Evolutionary conservation across 2,329 filamentous ascomycete species (phyloP).

Genomic region (Gaeumannomyces tritici): DNA sequence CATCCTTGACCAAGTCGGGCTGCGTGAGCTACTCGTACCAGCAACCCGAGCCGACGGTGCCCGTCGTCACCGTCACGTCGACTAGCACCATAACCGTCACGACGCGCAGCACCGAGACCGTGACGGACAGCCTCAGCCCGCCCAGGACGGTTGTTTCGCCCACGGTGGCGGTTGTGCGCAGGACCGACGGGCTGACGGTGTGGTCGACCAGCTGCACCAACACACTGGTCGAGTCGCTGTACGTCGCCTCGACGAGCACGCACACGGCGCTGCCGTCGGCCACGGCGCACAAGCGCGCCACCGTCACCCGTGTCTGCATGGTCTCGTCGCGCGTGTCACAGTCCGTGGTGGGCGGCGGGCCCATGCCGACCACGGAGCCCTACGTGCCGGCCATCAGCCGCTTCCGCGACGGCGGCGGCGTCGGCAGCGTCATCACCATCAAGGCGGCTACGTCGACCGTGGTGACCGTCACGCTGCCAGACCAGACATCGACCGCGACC

Average conservation of each 20-base stretch:
- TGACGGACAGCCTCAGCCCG: neutral
- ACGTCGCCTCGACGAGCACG: conserved; percentile 2
- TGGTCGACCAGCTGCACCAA: conserved; percentile 1
- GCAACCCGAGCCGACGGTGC: neutral
- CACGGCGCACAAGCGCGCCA: neutral
- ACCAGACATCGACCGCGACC: neutral
- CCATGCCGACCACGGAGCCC: conserved; percentile 2
- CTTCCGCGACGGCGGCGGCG: neutral
- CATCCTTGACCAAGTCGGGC: neutral
- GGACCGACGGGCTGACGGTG: neutral
- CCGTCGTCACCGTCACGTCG: neutral
- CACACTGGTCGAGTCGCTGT: conserved; percentile 2
- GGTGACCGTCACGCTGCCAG: neutral
- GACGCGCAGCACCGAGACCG: neutral
- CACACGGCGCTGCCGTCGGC: neutral
- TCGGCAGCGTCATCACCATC: neutral
- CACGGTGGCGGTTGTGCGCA: neutral
- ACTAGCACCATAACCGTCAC: neutral
- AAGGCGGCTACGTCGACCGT: neutral
- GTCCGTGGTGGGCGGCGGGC: neutral
- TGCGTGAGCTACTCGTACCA: conserved; percentile 1
- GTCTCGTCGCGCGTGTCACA: neutral
- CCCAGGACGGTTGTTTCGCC: neutral
- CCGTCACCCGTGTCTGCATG: conserved; percentile 1
- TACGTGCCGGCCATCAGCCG: conserved; percentile 1